Evolutionary conservation across 441 rosid genomes (phyloP).

Genomic region (Codiaeum variegatum): DNA sequence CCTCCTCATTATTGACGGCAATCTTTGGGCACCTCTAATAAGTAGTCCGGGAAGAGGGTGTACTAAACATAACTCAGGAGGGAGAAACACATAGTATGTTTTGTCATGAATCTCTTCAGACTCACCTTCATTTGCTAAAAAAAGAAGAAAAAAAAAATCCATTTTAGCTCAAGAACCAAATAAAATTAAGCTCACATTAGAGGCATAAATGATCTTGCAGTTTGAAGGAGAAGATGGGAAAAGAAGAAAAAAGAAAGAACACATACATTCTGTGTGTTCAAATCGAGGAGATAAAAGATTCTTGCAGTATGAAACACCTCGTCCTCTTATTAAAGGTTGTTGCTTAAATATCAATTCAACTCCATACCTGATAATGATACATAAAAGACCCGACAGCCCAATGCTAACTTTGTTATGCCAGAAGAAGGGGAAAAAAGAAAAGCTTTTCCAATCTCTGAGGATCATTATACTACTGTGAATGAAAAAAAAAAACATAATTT

Average conservation of each 20-base stretch:
- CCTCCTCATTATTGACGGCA: slow-evolving; percentile 98
- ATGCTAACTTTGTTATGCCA: slow-evolving; percentile 43
- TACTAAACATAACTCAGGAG: slow-evolving; percentile 88
- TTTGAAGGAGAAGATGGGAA: neutral
- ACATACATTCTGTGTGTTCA: slow-evolving; percentile 75
- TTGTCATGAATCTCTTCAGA: slow-evolving; percentile 77
- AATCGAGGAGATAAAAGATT: slow-evolving; percentile 94
- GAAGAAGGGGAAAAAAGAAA: slow-evolving; percentile 47
- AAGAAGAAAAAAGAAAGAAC: no score
- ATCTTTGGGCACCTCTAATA: slow-evolving; percentile 95
- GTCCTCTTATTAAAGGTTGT: slow-evolving; percentile 90
- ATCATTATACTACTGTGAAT: slow-evolving; percentile 25
- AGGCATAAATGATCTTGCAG: slow-evolving; percentile 1
- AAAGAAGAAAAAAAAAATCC: slow-evolving; percentile 16
- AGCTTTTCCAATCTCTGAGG: slow-evolving; percentile 43
- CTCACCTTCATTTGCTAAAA: slow-evolving; percentile 50
- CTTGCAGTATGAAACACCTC: slow-evolving; percentile 99
- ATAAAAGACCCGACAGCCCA: slow-evolving; percentile 45
- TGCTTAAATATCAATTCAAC: slow-evolving; percentile 70
- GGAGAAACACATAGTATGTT: slow-evolving; percentile 93
- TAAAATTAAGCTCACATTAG: slow-evolving; percentile 1
- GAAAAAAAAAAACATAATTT: slow-evolving; percentile 5
- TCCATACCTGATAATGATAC: slow-evolving; percentile 66
- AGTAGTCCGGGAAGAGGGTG: slow-evolving; percentile 98
- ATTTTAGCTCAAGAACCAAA: slow-evolving; percentile 23